Evolutionary conservation across 148 eudicot genomes (phyloP), one percentile per base, ranked within the genome.

Genomic region (Hydrangea macrophylla): DNA sequence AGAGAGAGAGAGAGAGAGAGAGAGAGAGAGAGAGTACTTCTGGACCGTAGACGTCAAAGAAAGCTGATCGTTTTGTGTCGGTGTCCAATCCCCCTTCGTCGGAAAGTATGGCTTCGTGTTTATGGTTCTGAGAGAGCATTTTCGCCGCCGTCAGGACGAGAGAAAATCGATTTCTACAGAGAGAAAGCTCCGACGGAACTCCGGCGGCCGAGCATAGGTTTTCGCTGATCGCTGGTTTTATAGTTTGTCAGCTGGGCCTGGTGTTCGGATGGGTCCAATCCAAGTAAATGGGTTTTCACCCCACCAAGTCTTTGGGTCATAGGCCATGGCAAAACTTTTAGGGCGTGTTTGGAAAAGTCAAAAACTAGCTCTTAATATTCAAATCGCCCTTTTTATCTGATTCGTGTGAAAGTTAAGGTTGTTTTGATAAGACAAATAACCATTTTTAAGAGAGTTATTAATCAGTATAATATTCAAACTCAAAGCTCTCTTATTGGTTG

Each of bases 1-100:
- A 7, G 12, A 13, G 39, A 65, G 45, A 64, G 36, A 42, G 55
- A n/a, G 9, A 59, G 40, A 0, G 35, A 48, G 53, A 6, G 23
- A 15, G 22, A 13, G 51, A 60, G 27, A 48, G 17, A 23, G 67
- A 30, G 55, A 44, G 2, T 68, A 92, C 97, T 82, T 92, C 78
- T 55, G 96, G 96, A 51, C 97, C 97, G 48, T 92, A 92, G 18
- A 89, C 70, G 58, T 87, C 86, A 32, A 78, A 85, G 78, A 69
- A 92, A 56, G 86, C n/a, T 11, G 65, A 6, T 56, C 32, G 44
- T 23, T 36, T 53, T 50, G 5, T 50, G 15, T 31, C 25, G 15
- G 71, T 45, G 35, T 57, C 30, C 5, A 67, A 69, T 26, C 69
- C 32, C 0, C 59, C 64, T 35, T 79, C 73, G 44, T 45, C 50